Evolutionary conservation across 257 asterid species (phyloP).

Genomic region (Cruciata laevipes): DNA sequence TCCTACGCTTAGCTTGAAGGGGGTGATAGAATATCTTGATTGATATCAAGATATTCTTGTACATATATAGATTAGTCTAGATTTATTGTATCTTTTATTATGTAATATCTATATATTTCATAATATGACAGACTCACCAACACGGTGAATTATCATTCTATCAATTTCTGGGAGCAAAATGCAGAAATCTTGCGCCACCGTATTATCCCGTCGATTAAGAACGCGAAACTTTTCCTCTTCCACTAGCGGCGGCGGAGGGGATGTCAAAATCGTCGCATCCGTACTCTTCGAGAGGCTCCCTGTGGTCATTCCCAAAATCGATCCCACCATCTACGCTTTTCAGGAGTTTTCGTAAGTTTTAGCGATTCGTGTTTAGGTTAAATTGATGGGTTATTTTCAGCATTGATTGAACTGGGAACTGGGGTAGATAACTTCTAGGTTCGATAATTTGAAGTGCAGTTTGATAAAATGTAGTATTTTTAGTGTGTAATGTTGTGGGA

Average conservation of each 20-base stretch:
- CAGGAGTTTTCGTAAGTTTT: constrained; percentile 52
- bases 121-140: too few relatives aligned
- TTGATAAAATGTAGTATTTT: neutral
- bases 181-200: constrained; percentile 37
- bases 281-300: constrained; percentile 18
- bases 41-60: too few relatives aligned
- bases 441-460: neutral
- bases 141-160: too few relatives aligned
- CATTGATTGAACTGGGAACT: neutral
- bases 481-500: constrained; percentile 22
- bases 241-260: constrained; percentile 27
- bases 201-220: constrained; percentile 16
- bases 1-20: too few relatives aligned
- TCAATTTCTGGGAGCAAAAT: constrained; percentile 30
- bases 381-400: neutral
- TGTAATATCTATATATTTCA: too few relatives aligned
- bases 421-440: neutral
- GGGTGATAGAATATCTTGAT: too few relatives aligned
- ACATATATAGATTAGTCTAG: too few relatives aligned
- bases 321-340: constrained; percentile 84
- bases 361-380: too few relatives aligned
- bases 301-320: constrained; percentile 59
- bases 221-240: constrained; percentile 43
- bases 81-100: too few relatives aligned
- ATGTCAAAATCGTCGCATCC: constrained; percentile 61